Percentiles rank a stretch among this genome's conserved stretches.
These are phyloP conservation scores for Hordeum marinum DNA, from an alignment of 176 grass and related monocot species.

Conservation along the genomic window DNA sequence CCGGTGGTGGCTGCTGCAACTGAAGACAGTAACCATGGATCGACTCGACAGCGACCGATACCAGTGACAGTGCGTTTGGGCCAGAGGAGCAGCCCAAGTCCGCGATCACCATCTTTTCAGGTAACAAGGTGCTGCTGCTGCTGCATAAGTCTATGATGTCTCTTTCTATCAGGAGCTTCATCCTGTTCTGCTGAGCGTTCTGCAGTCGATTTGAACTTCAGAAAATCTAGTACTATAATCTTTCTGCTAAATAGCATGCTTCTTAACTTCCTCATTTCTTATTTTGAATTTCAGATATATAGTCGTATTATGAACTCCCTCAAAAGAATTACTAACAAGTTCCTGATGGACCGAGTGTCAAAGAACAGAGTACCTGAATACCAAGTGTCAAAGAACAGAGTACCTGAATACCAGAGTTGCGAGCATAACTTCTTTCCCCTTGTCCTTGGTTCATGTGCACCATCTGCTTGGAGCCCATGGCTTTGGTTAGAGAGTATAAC, in stretches of 20 bases:
- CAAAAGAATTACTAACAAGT: not conserved
- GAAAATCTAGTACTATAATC: not conserved
- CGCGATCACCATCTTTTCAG: not conserved
- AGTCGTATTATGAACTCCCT: too few species aligned
- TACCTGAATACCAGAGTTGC: constrained; percentile 6
- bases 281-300: not conserved
- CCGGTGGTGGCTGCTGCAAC: not conserved
- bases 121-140: not conserved
- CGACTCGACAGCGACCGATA: not conserved
- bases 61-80: not conserved
- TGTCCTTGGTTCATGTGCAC: constrained; percentile 8
- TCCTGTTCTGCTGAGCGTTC: not conserved
- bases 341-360: not conserved
- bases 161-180: constrained; percentile 5
- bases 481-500: not conserved
- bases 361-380: not conserved
- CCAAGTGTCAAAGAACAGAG: not conserved
- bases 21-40: not conserved
- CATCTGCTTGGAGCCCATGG: not conserved
- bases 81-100: constrained; percentile 13
- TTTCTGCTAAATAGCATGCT: not conserved
- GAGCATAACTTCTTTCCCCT: constrained; percentile 3
- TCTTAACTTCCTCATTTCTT: not conserved
- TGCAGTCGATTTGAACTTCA: not conserved
- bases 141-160: not conserved